Percentiles rank a stretch among this genome's conserved stretches.
Evolutionary conservation across 2,329 filamentous ascomycete species (phyloP).

Genomic region (Aureobasidium mangrovei): DNA sequence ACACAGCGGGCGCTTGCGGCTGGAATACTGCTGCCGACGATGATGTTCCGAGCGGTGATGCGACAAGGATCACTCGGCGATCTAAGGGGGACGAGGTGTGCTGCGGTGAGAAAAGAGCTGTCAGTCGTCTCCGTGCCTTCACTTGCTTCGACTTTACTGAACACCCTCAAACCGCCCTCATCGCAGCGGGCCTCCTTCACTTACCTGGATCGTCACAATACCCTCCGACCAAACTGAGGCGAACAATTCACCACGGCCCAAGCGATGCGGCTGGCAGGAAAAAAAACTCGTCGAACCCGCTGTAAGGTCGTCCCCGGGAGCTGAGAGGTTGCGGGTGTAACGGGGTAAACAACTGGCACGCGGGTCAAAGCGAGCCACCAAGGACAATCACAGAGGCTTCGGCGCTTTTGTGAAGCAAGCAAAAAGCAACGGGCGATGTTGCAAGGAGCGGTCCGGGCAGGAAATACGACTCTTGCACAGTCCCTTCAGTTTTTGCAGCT

Average conservation of each 20-base stretch:
- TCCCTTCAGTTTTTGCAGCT: background rate
- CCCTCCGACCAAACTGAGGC: constrained; percentile 2
- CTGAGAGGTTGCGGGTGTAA: constrained; percentile 14
- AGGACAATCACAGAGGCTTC: constrained; percentile 9
- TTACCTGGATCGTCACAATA: constrained; percentile 3
- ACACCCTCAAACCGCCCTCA: background rate
- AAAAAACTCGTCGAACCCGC: background rate
- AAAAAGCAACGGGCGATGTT: background rate
- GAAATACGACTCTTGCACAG: background rate
- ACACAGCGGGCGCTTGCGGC: constrained; percentile 1
- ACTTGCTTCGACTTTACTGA: background rate
- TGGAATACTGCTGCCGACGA: background rate
- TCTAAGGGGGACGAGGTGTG: background rate
- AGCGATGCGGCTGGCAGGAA: constrained; percentile 9
- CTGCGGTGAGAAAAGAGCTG: constrained; percentile 1
- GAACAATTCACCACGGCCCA: background rate
- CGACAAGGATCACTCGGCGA: background rate
- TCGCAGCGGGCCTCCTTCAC: background rate
- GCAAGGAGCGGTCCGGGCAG: background rate
- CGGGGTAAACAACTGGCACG: constrained; percentile 9
- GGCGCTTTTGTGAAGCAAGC: background rate
- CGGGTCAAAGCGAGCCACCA: constrained; percentile 9
- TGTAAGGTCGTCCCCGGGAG: constrained; percentile 9
- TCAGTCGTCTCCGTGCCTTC: constrained; percentile 1
- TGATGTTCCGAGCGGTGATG: background rate